These are phyloP conservation scores for Penicillium tannophilum DNA, from an alignment of 495 filamentous ascomycete genomes.

Conservation along the genomic window DNA sequence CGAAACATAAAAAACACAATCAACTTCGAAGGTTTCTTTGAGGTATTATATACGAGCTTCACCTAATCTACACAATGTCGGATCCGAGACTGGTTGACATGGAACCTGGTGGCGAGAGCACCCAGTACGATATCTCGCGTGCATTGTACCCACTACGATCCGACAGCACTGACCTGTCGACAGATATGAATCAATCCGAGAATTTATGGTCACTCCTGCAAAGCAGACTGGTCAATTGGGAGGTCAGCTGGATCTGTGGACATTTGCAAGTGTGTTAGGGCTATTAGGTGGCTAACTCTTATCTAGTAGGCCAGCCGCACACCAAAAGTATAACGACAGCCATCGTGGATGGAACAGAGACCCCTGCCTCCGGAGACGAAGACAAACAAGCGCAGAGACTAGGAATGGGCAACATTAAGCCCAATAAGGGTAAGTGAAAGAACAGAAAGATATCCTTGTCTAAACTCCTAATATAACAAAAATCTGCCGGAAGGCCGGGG, in stretches of 20 bases:
- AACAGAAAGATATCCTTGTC: constrained; percentile 29
- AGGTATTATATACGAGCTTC: background rate
- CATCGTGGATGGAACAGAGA: constrained; percentile 12
- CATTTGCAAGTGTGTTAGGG: background rate
- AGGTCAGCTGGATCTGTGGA: constrained; percentile 35
- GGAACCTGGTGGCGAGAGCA: constrained; percentile 62
- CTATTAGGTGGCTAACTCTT: background rate
- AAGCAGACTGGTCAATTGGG: constrained; percentile 64
- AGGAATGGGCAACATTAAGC: constrained; percentile 26
- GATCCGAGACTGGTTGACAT: constrained; percentile 58
- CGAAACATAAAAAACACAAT: background rate
- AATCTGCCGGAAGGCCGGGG: constrained; percentile 18
- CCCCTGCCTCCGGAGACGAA: constrained; percentile 24
- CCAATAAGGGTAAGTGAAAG: constrained; percentile 39
- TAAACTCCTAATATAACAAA: constrained; percentile 36
- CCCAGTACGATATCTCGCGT: constrained; percentile 47
- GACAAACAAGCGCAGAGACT: constrained; percentile 33
- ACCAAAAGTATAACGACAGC: constrained; percentile 35
- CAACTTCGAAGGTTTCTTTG: background rate
- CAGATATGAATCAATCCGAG: constrained; percentile 64
- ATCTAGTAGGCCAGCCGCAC: constrained; percentile 26
- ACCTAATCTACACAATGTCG: constrained; percentile 20
- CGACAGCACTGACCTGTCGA: background rate
- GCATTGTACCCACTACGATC: background rate
- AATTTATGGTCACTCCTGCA: constrained; percentile 46